A percentile compares a stretch with the other conserved stretches of the same genome.
Conservation (phyloP, 2,329 filamentous ascomycete genomes). For the Xenoacremonium recifei region DNA sequence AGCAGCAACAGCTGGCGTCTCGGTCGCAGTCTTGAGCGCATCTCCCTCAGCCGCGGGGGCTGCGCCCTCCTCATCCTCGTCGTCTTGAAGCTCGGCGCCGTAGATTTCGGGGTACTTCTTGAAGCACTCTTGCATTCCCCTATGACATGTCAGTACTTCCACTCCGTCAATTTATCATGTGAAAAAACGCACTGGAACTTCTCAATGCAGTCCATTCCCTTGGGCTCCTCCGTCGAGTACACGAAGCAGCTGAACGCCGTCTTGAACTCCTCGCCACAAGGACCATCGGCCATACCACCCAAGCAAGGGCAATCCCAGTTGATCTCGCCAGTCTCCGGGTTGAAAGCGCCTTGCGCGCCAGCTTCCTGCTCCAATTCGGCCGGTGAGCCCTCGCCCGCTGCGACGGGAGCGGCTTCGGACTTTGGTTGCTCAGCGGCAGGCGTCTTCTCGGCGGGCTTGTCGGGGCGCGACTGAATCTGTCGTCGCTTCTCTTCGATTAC, state of each 20-base stretch:
- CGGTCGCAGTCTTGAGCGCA: constrained; percentile 5
- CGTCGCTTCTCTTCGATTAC: constrained; percentile 63
- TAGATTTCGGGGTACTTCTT: constrained; percentile 89
- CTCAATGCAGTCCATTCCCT: constrained; percentile 96
- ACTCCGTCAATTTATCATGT: neutral
- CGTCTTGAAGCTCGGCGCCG: constrained; percentile 80
- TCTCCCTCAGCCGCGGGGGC: constrained; percentile 27
- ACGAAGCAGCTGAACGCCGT: constrained; percentile 98
- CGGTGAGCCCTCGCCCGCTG: constrained; percentile 36
- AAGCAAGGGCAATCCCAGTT: constrained; percentile 99
- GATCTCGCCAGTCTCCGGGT: constrained; percentile 98
- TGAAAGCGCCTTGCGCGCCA: constrained; percentile 86
- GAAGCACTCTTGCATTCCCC: constrained; percentile 98
- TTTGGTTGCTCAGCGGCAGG: constrained; percentile 21
- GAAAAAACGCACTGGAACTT: constrained; percentile 79
- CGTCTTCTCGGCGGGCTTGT: constrained; percentile 20
- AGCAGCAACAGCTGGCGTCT: neutral
- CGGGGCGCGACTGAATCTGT: constrained; percentile 35
- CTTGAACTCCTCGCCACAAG: constrained; percentile 94
- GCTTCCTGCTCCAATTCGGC: constrained; percentile 75
- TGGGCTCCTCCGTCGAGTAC: constrained; percentile 90
- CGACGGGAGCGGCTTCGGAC: constrained; percentile 24
- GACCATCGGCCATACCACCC: constrained; percentile 94
- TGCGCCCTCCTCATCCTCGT: constrained; percentile 50
- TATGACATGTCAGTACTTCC: constrained; percentile 40